Evolutionary conservation across 805 yeast genomes (phyloP), one percentile per base, ranked within the genome.

Genomic region (Groenewaldozyma tartarivorans): DNA sequence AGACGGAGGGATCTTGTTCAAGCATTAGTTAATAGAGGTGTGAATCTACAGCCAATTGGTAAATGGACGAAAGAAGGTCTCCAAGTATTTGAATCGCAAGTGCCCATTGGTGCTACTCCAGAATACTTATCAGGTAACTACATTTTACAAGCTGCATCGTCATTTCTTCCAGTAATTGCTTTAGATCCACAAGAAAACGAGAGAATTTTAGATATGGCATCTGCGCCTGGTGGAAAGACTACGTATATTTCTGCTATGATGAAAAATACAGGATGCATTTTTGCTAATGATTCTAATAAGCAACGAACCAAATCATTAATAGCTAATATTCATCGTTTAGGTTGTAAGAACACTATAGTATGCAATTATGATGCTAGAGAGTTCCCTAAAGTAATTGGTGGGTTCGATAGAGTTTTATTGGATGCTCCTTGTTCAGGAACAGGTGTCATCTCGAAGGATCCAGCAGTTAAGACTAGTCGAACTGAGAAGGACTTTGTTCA

Each of bases 391-490:
- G 96, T 92, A 29, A 86, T 92, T 60, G 98, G 98, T 52, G 99
- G 99, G 0, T 92, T 92, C 54, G 97, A 92, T 62, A 77, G 98
- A 64, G 79, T 92, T 31, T 67, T 92, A 49, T 70, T 92, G 52
- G 99, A 92, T 71, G 98, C 99, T 26, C 99, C 99, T 50, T 92
- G 99, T 67, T 87, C 98, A 4, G 99, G 99, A 68, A 90, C 98
- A 2, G 99, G 99, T 66, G 98, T 92, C 52, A 92, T 92, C 58
- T 92, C 95, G 46, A 92, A 92, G 67, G 98, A 92, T 67, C 94
- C 86, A 58, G 79, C 85, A 40, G 97, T 92, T 47, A 92, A 92
- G 64, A 80, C 83, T 11, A 80, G 82, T 48, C 81, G 97, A 70
- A 87, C 95, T 17, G 96, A 87, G 59, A 87, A 87, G 63, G 99